Base-by-base conservation (phyloP, 768 basidiomycete genomes). In the Macrolepiota albuminosa region DNA sequence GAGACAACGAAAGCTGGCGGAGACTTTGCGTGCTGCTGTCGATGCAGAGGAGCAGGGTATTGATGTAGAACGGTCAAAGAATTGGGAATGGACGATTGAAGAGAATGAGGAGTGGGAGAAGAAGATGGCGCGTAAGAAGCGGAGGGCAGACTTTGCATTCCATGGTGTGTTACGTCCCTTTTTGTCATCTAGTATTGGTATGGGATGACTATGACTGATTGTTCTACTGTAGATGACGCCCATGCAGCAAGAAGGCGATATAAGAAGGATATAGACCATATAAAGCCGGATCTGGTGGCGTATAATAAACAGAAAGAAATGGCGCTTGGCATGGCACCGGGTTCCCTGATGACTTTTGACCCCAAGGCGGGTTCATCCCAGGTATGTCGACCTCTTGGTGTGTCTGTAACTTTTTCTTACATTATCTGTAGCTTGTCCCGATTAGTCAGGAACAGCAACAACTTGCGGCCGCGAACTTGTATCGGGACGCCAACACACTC, bases 61-160 rank as follows among this genome's bases (percentile, higher is more conserved):
- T 71, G 95, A 98, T 69, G 78, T 93, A 6, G 93, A 96, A 70
- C 76, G 95, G 62, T 83, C 84, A 69, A 94, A 93, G 82, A 93
- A 94, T 68, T 98, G 94, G 95, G 91, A 93, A 66, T 95, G 91
- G 78, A 91, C 91, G 31, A 86, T 97, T 59, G 93, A 98, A 75
- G 93, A 98, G 74, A 96, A 95, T 69, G 94, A 98, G 61, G 80
- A 86, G 58, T 99, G 97, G 97, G 95, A 97, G 77, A 91, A 90
- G 80, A 93, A 95, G 72, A 72, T 84, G 65, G 87, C 86, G 31
- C 76, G 88, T 67, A 98, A 95, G 74, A 84, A 83, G 63, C 81
- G 93, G 71, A 81, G 92, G 72, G 91, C 88, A 9, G 92, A 96
- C 73, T 93, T 87, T 64, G 87, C 90, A 72, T 98, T 97, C 70